Evolutionary conservation across 192 early-diverging fungal genomes (phyloP).

Genomic region (Paraglomus brasilianum): DNA sequence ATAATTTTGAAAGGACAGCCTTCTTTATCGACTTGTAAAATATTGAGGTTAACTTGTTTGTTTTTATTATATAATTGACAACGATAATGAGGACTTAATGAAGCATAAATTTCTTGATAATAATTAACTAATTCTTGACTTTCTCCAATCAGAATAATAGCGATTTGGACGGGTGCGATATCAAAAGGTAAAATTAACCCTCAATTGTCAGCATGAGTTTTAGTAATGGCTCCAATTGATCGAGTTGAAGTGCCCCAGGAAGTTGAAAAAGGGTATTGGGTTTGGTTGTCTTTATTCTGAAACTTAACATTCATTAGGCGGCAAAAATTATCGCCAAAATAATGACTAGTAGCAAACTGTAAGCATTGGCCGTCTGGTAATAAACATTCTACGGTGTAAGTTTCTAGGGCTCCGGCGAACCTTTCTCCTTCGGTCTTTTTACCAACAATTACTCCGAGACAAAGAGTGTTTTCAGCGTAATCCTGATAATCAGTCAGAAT

Average conservation of each 20-base stretch:
- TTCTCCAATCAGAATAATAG: constrained; percentile 7
- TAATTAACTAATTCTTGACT: constrained; percentile 16
- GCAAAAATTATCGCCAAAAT: constrained; percentile 22
- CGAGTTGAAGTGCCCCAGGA: constrained; percentile 21
- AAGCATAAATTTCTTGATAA: constrained; percentile 5
- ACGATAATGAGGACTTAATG: not conserved
- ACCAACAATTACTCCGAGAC: constrained; percentile 1
- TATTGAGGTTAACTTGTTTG: not conserved
- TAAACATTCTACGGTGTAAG: constrained; percentile 20
- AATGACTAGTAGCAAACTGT: constrained; percentile 22
- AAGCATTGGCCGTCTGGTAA: constrained; percentile 17
- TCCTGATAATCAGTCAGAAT: not conserved
- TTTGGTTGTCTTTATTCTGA: constrained; percentile 5
- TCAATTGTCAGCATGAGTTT: constrained; percentile 16
- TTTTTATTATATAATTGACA: constrained; percentile 20
- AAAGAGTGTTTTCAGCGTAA: constrained; percentile 9
- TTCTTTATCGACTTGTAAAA: constrained; percentile 19
- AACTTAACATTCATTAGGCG: constrained; percentile 12
- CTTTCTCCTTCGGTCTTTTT: constrained; percentile 4
- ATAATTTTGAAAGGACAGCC: constrained; percentile 21
- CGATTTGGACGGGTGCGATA: constrained; percentile 21
- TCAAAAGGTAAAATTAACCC: constrained; percentile 23
- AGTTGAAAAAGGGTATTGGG: constrained; percentile 5
- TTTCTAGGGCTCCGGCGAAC: constrained; percentile 20
- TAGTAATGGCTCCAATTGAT: not conserved